A percentile compares a stretch with the other conserved stretches of the same genome.
These are phyloP conservation scores for Xerocomellus chrysenteron DNA, from an alignment of 768 basidiomycete species.

Conservation along the genomic window DNA sequence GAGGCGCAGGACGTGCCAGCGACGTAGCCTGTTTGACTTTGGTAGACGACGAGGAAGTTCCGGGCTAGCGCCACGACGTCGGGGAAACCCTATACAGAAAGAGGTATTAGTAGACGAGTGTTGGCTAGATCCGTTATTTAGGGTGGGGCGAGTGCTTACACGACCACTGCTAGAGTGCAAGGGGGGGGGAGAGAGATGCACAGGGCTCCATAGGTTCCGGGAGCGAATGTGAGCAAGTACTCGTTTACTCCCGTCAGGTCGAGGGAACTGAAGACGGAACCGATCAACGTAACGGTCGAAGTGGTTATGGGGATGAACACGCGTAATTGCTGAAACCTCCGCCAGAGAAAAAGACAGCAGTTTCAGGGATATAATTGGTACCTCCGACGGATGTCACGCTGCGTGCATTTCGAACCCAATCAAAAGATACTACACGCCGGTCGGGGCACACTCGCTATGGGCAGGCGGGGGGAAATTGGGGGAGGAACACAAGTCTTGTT, in stretches of 20 bases:
- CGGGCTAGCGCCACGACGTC: constrained; percentile 64
- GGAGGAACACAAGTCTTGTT: constrained; percentile 57
- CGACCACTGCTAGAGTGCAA: constrained; percentile 44
- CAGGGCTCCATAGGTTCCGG: constrained; percentile 53
- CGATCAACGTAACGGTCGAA: constrained; percentile 4
- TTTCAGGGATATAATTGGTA: constrained; percentile 58
- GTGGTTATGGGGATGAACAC: constrained; percentile 7
- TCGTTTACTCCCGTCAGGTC: constrained; percentile 44
- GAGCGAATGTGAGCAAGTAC: constrained; percentile 46
- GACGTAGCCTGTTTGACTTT: constrained; percentile 39
- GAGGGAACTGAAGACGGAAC: constrained; percentile 40
- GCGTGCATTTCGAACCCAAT: background rate
- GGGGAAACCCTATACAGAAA: constrained; percentile 37
- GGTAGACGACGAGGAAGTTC: constrained; percentile 46
- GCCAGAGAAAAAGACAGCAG: constrained; percentile 59
- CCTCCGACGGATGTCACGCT: constrained; percentile 77
- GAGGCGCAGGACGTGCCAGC: constrained; percentile 67
- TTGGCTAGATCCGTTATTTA: too few relatives aligned
- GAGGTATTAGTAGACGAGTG: background rate
- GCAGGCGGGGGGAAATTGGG: constrained; percentile 61
- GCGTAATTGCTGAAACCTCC: constrained; percentile 76
- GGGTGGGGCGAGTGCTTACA: constrained; percentile 34
- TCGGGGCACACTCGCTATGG: constrained; percentile 42
- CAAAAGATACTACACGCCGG: background rate
- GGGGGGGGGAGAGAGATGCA: constrained; percentile 28